These are phyloP conservation scores for Eucalyptus lansdowneana DNA, from an alignment of 345 rosid species.

Conservation along the genomic window DNA sequence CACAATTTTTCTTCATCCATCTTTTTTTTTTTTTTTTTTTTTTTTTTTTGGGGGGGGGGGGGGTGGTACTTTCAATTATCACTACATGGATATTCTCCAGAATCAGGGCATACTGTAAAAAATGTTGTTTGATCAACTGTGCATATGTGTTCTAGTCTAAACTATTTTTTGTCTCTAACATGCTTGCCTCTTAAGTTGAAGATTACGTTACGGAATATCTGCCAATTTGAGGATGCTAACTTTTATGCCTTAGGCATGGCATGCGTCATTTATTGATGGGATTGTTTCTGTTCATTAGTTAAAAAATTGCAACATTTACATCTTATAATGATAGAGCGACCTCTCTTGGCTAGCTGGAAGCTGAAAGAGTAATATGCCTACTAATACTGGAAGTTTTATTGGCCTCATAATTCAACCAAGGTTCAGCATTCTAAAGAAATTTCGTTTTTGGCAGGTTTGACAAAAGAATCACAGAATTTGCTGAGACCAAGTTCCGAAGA, in stretches of 20 bases:
- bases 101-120: neutral
- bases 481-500: constrained; percentile 82
- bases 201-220: neutral
- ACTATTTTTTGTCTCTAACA: neutral
- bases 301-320: neutral
- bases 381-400: neutral
- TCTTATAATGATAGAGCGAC: neutral
- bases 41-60: no score
- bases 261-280: neutral
- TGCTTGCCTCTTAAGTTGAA: neutral
- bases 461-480: constrained; percentile 94
- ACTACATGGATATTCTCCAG: neutral
- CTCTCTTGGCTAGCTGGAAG: neutral
- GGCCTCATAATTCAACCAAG: neutral
- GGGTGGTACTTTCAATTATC: neutral
- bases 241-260: neutral
- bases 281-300: neutral
- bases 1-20: neutral
- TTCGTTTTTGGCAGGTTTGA: constrained; percentile 69
- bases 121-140: neutral
- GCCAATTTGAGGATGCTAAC: neutral
- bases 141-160: neutral
- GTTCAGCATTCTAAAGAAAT: neutral
- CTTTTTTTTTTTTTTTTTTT: neutral
- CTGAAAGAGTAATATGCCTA: neutral